Evolutionary conservation across 352 stramenopile genomes (phyloP), one percentile per base, ranked within the genome.

Genomic region (Phytophthora aleatoria): DNA sequence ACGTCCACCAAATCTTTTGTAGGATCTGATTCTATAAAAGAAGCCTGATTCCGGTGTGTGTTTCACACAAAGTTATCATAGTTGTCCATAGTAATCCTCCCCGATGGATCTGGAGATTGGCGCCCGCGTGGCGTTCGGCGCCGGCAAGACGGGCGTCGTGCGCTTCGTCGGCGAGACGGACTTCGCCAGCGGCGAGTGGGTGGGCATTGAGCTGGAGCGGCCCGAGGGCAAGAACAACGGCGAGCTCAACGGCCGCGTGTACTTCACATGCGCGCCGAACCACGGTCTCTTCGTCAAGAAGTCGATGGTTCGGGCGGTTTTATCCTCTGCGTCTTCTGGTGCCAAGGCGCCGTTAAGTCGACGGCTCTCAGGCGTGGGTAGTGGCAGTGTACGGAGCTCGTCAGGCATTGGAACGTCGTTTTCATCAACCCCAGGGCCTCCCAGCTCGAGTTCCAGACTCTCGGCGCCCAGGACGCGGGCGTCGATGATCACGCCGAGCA

Each of bases 161-260:
- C 81, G 85, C 10, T 96, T 89, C 48, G 51, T 96, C 8, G 86
- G 88, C 3, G 75, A 90, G 64, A 90, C 87, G 27, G 85, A 94
- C 26, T 87, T 90, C 53, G 85, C 89, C 35, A 78, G 74, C 20
- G 88, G 88, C 28, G 85, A 94, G 51, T 96, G 86, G 88, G 76
- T 91, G 11, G 88, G 88, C 26, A 79, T 96, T 30, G 88, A 96
- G 64, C 70, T 96, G 16, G 85, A 94, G 36, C 69, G 66, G 1
- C 77, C 86, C 26, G 85, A 94, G 16, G 88, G 88, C 10, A 94
- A 94, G 73, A 92, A 96, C 81, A 92, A 89, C 55, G 88, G 88
- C 55, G 81, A 91, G 67, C 70, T 96, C 48, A 91, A 92, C 51
- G 88, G 86, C 52, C 73, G 76, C 53, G 78, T 88, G 20, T 96